Conservation (phyloP, 306 rosid species). For the Lablab purpureus region DNA sequence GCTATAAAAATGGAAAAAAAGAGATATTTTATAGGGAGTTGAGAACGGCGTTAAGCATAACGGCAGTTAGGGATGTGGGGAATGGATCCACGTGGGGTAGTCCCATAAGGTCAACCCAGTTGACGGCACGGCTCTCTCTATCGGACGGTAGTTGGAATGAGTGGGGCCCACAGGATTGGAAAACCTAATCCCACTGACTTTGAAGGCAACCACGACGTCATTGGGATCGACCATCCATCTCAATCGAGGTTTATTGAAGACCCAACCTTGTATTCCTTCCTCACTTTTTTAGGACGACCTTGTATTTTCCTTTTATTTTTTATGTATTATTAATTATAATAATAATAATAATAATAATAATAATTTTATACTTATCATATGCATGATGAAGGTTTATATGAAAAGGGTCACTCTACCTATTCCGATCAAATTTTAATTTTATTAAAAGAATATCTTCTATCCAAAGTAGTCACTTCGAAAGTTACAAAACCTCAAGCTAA, state of each 20-base stretch:
- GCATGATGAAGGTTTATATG: too few relatives aligned
- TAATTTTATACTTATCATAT: not conserved
- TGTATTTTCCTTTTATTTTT: not conserved
- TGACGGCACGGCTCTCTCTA: constrained; percentile 48
- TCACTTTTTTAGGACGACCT: not conserved
- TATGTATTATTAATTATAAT: not conserved
- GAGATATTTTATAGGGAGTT: not conserved
- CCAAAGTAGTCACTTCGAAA: too few relatives aligned
- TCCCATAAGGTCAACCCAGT: constrained; percentile 53
- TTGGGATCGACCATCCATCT: constrained; percentile 37
- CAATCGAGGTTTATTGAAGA: constrained; percentile 22
- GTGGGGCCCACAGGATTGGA: constrained; percentile 44
- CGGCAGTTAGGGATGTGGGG: not conserved
- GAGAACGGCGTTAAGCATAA: constrained; percentile 36
- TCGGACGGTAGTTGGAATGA: constrained; percentile 46
- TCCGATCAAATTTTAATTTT: too few relatives aligned
- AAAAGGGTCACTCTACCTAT: too few relatives aligned
- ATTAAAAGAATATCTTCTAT: too few relatives aligned
- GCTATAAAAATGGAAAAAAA: not conserved
- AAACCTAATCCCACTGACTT: constrained; percentile 61
- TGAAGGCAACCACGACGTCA: constrained; percentile 47
- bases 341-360: too few relatives aligned
- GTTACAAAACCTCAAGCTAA: too few relatives aligned
- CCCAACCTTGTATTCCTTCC: not conserved
- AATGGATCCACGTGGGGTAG: constrained; percentile 50